phyloP scores from a whole-genome alignment of 2,329 filamentous ascomycete genomes.

The Metarhizium rileyi region DNA sequence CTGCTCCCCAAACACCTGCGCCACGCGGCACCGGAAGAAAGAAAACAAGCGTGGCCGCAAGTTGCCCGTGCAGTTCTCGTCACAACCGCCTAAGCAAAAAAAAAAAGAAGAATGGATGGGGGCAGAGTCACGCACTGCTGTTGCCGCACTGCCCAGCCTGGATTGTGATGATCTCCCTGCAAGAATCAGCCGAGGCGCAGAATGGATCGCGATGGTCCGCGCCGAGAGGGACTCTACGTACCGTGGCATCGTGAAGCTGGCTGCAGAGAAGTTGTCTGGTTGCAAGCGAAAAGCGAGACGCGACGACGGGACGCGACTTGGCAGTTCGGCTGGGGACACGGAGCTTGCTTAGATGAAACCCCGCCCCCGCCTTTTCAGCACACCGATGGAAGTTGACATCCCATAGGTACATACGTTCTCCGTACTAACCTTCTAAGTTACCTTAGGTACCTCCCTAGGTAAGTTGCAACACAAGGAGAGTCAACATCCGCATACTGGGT shows the following conservation, averaged over 20 bases:
- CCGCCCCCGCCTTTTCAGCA: constrained; percentile 11
- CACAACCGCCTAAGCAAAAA: too few relatives aligned
- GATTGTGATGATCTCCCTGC: constrained; percentile 96
- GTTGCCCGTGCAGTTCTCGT: too few relatives aligned
- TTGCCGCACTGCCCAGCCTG: constrained; percentile 99
- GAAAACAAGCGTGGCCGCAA: too few relatives aligned
- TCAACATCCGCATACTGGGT: too few relatives aligned
- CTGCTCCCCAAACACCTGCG: too few relatives aligned
- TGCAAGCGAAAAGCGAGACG: constrained; percentile 3
- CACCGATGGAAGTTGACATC: too few relatives aligned
- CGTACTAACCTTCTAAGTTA: too few relatives aligned
- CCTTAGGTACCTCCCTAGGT: too few relatives aligned
- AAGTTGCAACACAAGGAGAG: too few relatives aligned
- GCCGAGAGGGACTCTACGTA: constrained; percentile 9
- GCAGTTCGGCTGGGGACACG: too few relatives aligned
- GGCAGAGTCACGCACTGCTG: constrained; percentile 62
- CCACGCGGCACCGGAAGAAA: too few relatives aligned
- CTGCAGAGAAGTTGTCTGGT: constrained; percentile 1
- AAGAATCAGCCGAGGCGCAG: constrained; percentile 5
- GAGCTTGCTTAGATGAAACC: neutral
- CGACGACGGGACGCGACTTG: constrained; percentile 4
- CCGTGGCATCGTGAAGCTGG: constrained; percentile 18
- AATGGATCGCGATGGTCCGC: constrained; percentile 6
- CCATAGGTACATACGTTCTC: too few relatives aligned
- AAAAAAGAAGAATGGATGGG: neutral